phyloP scores from a whole-genome alignment of 148 eudicot species.

The Rheum nobile region DNA sequence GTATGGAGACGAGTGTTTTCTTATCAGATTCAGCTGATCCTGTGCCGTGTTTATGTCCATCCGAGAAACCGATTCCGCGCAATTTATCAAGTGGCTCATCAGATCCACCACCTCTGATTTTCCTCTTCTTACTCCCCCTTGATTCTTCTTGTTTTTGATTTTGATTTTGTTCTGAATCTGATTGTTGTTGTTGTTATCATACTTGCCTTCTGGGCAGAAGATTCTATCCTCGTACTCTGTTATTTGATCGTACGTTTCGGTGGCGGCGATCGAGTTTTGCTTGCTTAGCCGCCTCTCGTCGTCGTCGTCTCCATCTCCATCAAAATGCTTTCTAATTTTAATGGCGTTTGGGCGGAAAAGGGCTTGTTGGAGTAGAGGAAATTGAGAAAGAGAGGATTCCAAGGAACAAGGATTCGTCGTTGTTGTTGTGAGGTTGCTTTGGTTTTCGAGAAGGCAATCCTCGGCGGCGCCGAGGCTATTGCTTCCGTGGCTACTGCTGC shows the following conservation, averaged over 20 bases:
- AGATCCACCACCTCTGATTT: constrained; percentile 1
- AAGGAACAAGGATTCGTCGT: background rate
- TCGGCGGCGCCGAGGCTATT: background rate
- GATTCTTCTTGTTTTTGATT: background rate
- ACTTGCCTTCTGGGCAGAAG: constrained; percentile 27
- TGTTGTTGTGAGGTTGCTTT: background rate
- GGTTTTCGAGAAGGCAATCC: background rate
- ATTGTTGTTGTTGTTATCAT: constrained; percentile 3
- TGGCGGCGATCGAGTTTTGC: constrained; percentile 11
- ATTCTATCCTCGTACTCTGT: constrained; percentile 36
- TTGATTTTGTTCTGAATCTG: background rate
- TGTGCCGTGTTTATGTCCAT: background rate
- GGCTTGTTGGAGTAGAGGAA: constrained; percentile 10
- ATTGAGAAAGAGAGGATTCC: constrained; percentile 1
- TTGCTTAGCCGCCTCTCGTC: constrained; percentile 15
- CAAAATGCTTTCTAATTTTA: constrained; percentile 1
- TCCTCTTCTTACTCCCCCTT: background rate
- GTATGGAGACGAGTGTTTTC: background rate
- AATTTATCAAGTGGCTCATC: background rate
- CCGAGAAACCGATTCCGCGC: background rate
- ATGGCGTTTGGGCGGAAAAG: background rate
- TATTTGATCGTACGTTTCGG: constrained; percentile 27
- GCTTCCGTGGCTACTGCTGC: constrained; percentile 8
- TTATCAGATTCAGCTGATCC: background rate
- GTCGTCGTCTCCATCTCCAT: constrained; percentile 13